Conservation (phyloP, 2,329 filamentous ascomycete genomes). For the Paraconiothyrium brasiliense region DNA sequence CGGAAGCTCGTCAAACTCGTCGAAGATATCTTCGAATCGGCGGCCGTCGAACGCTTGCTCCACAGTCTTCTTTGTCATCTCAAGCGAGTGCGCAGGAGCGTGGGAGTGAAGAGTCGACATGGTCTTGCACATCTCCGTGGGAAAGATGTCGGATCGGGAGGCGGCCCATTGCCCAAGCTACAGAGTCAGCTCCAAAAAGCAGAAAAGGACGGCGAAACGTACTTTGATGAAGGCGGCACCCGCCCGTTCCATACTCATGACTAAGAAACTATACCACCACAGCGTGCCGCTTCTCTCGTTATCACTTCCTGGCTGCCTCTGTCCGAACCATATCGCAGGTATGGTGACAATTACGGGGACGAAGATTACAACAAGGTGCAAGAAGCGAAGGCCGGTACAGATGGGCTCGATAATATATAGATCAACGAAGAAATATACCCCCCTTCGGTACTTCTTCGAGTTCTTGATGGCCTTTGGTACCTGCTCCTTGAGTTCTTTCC, state of each 20-base stretch:
- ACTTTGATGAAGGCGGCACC: slow-evolving; percentile 98
- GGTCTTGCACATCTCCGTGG: slow-evolving; percentile 86
- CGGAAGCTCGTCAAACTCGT: slow-evolving; percentile 90
- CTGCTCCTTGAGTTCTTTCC: slow-evolving; percentile 77
- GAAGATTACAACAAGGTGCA: slow-evolving; percentile 88
- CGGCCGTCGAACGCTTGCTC: slow-evolving; percentile 82
- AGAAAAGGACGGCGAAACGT: slow-evolving; percentile 19
- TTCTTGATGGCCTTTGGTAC: slow-evolving; percentile 70
- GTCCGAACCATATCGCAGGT: slow-evolving; percentile 82
- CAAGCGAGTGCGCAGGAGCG: slow-evolving; percentile 88
- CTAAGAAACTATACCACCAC: slow-evolving; percentile 94
- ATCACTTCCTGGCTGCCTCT: slow-evolving; percentile 68
- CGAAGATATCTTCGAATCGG: slow-evolving; percentile 89
- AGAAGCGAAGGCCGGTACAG: slow-evolving; percentile 85
- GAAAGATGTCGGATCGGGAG: slow-evolving; percentile 95
- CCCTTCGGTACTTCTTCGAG: slow-evolving; percentile 66
- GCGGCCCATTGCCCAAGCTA: slow-evolving; percentile 98
- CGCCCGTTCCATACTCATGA: slow-evolving; percentile 88
- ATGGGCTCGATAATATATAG: slow-evolving; percentile 81
- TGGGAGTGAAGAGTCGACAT: slow-evolving; percentile 97
- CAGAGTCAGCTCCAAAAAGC: slow-evolving; percentile 26
- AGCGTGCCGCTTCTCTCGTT: slow-evolving; percentile 83
- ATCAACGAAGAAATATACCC: slow-evolving; percentile 74
- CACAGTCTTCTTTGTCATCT: slow-evolving; percentile 80
- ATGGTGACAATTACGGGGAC: slow-evolving; percentile 85